Evolutionary conservation across 2,329 filamentous ascomycete species (phyloP), one percentile per base, ranked within the genome.

Genomic region (Albifimbria verrucaria): DNA sequence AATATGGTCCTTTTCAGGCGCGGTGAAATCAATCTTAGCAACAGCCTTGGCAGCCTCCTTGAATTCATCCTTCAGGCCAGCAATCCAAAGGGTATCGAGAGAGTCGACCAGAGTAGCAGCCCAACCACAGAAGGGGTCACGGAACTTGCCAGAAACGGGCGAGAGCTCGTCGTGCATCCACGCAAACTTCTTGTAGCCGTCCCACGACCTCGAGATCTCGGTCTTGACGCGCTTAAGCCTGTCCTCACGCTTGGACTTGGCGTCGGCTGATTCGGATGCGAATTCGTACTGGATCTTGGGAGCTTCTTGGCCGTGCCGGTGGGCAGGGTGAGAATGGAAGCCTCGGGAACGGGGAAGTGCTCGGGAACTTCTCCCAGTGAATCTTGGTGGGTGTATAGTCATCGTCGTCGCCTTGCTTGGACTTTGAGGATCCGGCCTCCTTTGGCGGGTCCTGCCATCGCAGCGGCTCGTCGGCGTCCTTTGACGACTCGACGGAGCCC

Each of bases 41-140:
- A 92, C 83, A 3, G 80, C 85, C 49, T 82, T 78, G 44, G 89
- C 83, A 2, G 90, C 91, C 55, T 90, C 86, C 54, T 90, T 83
- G 62, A 96, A 96, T 62, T 95, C 90, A 1, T 88, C 79, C 62
- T 82, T 81, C 66, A 95, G 65, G 23, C 83, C 90, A 81, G 93
- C 92, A 60, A 96, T 92, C 88, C 89, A 95, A 3, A 96, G 76
- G 0, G 90, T 92, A 65, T 96, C 91, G 49, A 93, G 73, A 1
- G 83, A 77, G 73, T 96, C 92, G 5, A 96, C 89, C 55, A 96
- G 68, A 0, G 92, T 95, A 17, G 92, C 92, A 18, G 89, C 89
- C 92, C 92, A 96, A 48, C 89, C 90, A 65, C 91, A 93, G 69
- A 97, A 97, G 0, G 91, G 90, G 65, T 97, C 89, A 18, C 83